Evolutionary conservation across 371 early-diverging fungal species (phyloP), one percentile per base, ranked within the genome.

Genomic region (Mucor piriformis): DNA sequence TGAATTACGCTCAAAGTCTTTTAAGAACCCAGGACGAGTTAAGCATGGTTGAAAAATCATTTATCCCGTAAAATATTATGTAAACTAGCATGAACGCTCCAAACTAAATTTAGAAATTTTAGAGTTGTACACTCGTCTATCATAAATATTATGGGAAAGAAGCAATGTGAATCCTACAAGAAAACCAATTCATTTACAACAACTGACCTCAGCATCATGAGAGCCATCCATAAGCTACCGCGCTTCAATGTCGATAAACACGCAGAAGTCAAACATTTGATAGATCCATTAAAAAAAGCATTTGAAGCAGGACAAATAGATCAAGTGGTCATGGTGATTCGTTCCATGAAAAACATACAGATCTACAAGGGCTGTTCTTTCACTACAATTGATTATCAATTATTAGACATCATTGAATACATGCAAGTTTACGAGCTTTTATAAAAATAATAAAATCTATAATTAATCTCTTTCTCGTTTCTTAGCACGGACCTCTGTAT

Each of bases 381-480:
- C 2, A 50, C 33, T 11, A 50, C 59, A 3, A 37, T 42, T 27
- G 59, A 43, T 12, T 50, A 50, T 32, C 29, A 33, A 27, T 15
- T 58, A 2, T 33, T 58, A 13, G 59, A 58, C n/a, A 50, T 58
- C 21, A n/a, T 58, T 12, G 59, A 58, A 16, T 50, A 58, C 50
- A 33, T 58, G 59, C 50, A 50, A 23, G 50, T 0, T 56, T 21
- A n/a, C n/a, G n/a, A n/a, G n/a, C n/a, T n/a, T n/a, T n/a, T n/a
- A n/a, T n/a, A n/a, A n/a, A n/a, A n/a, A n/a, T n/a, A n/a, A n/a
- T n/a, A n/a, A n/a, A n/a, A n/a, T n/a, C n/a, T n/a, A n/a, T n/a
- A n/a, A n/a, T n/a, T n/a, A n/a, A n/a, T n/a, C n/a, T n/a, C n/a
- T n/a, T n/a, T n/a, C n/a, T n/a, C n/a, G n/a, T n/a, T n/a, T n/a